A percentile compares a stretch with the other conserved stretches of the same genome.
Evolutionary conservation across 805 yeast genomes (phyloP).

Genomic region (Sugiyamaella smithiae): DNA sequence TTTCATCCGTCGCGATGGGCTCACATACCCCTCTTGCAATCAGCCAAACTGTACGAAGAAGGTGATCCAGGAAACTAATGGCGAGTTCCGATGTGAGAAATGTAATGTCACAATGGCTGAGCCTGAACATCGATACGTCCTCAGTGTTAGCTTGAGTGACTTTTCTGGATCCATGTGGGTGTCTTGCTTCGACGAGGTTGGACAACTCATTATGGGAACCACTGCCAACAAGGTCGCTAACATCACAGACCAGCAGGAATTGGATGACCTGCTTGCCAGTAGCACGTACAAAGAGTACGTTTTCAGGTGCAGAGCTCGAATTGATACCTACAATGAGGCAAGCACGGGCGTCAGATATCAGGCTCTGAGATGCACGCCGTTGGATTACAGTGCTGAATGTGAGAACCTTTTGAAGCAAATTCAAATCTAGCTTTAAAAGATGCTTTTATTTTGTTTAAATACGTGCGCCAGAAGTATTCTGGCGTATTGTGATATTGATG

Average conservation of each 20-base stretch:
- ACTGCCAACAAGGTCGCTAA: conserved; percentile 60
- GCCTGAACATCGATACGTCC: conserved; percentile 77
- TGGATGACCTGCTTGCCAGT: conserved; percentile 44
- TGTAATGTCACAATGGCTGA: conserved; percentile 67
- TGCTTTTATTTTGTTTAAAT: conserved; percentile 5
- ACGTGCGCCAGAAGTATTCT: no score
- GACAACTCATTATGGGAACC: conserved; percentile 63
- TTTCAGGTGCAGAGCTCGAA: conserved; percentile 77
- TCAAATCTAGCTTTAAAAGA: no score
- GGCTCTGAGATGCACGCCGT: conserved; percentile 45
- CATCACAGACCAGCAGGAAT: conserved; percentile 40
- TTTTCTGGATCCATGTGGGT: conserved; percentile 81
- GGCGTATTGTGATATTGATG: no score
- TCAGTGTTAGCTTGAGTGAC: conserved; percentile 77
- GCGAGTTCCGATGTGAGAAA: conserved; percentile 90
- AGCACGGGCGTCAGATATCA: conserved; percentile 66
- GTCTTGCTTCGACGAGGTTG: conserved; percentile 84
- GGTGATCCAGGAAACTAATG: conserved; percentile 68
- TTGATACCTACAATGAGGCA: conserved; percentile 74
- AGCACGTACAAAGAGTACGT: conserved; percentile 65
- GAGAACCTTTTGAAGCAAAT: conserved; percentile 25
- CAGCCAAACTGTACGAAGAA: conserved; percentile 74
- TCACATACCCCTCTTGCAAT: conserved; percentile 88
- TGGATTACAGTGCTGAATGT: conserved; percentile 33
- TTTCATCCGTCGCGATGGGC: conserved; percentile 61